phyloP scores from a whole-genome alignment of 106 monocot species.

The Dendrobium catenatum region DNA sequence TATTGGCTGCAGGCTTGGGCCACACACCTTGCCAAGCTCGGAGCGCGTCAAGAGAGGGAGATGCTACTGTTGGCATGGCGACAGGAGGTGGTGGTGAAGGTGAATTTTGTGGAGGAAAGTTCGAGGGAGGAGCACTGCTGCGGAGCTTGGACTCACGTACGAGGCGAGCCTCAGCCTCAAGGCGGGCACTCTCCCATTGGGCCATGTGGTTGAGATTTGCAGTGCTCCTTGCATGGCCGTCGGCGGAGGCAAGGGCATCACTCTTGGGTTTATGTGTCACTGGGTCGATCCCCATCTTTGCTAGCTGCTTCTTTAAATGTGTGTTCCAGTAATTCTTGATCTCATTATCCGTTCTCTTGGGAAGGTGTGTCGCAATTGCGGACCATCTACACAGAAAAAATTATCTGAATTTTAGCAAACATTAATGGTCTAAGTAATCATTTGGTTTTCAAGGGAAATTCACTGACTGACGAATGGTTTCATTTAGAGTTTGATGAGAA shows the following conservation, averaged over 20 bases:
- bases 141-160: constrained; percentile 40
- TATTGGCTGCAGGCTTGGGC: background rate
- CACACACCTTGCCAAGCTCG: constrained; percentile 27
- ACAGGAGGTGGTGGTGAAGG: constrained; percentile 5
- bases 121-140: background rate
- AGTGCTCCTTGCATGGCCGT: constrained; percentile 12
- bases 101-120: background rate
- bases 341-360: constrained; percentile 80
- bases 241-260: constrained; percentile 13
- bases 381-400: constrained; percentile 44
- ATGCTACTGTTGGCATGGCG: background rate
- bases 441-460: too few relatives aligned
- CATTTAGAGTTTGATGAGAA: too few relatives aligned
- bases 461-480: too few relatives aligned
- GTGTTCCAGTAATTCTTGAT: constrained; percentile 94
- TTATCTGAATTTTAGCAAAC: too few relatives aligned
- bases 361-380: constrained; percentile 69
- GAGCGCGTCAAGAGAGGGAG: constrained; percentile 20
- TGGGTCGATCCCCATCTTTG: constrained; percentile 84
- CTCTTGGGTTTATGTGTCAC: constrained; percentile 59
- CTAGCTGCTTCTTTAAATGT: constrained; percentile 64
- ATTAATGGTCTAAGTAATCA: too few relatives aligned
- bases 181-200: constrained; percentile 83
- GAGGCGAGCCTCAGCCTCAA: constrained; percentile 76
- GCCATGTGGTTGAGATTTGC: constrained; percentile 76